Base-by-base conservation (phyloP, 805 yeast genomes). In the Barnettozyma botsteinii region DNA sequence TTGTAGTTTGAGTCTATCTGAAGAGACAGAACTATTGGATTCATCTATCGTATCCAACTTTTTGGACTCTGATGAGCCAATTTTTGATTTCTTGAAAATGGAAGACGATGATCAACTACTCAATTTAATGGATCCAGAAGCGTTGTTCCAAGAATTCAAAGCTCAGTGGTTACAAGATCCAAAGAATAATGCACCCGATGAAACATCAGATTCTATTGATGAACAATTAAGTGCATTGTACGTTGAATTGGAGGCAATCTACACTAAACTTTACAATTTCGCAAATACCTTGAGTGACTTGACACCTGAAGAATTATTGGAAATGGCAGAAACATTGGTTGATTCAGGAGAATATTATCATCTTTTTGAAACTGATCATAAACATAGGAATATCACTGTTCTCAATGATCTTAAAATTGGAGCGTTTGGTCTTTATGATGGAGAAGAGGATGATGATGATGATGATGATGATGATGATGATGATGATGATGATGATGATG, bases 211-310 rank as follows among this genome's bases (percentile, higher is more conserved):
- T 2, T 40, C 38, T 26, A 40, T 47, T 27, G 42, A 47, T 17
- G 12, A 29, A 8, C 48, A 46, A 31, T 42, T 51, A 10, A 23
- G 18, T 14, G 29, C 28, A 6, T 40, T 49, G 4, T 45, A 37
- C 21, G 42, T 32, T 18, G 39, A 43, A 10, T 40, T 51, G 30
- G 46, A 49, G 27, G 20, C 14, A 7, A 35, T 46, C 22, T 51
- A 48, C 31, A n/a, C 35, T 7, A 43, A 40, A 9, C 40, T 49
- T 33, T 35, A 31, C 25, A 31, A 38, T 5, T 42, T 49, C 30
- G 55, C 51, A 1, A 34, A 34, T n/a, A 40, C 43, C 3, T 38
- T 49, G 31, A 40, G 42, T 13, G 42, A 47, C 26, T 19, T 49
- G 13, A 45, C 49, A 7, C 27, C 45, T 3, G 43, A 30, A 6